Percentiles rank a stretch among this genome's conserved stretches.
These are phyloP conservation scores for Penicillium maclennaniae DNA, from an alignment of 495 filamentous ascomycete species.

Conservation along the genomic window DNA sequence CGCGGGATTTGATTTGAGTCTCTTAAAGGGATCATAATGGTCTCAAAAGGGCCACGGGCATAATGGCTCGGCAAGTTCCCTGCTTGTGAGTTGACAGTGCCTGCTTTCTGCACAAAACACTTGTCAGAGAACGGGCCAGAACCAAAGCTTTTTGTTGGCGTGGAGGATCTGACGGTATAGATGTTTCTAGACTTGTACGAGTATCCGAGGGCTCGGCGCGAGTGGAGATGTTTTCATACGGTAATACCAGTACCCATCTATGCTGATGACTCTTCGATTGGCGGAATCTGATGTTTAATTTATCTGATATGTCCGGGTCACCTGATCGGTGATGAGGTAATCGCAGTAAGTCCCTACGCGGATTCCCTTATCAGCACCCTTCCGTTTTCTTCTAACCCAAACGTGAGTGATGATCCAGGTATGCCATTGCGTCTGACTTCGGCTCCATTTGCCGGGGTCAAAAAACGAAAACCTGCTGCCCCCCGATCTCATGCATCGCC, in stretches of 20 bases:
- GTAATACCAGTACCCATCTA: conserved; percentile 18
- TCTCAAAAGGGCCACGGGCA: background rate
- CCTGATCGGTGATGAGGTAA: conserved; percentile 16
- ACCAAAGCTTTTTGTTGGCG: background rate
- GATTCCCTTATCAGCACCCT: background rate
- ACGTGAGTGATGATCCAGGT: conserved; percentile 10
- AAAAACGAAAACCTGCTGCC: conserved; percentile 33
- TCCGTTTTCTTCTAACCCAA: background rate
- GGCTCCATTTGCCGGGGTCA: conserved; percentile 42
- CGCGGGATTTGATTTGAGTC: background rate
- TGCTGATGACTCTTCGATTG: conserved; percentile 8
- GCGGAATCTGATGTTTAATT: too few species aligned
- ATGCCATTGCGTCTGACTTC: conserved; percentile 48
- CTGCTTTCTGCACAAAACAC: background rate
- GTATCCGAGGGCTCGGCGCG: background rate
- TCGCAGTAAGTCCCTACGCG: background rate
- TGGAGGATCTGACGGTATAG: conserved; percentile 1
- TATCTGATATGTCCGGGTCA: conserved; percentile 5
- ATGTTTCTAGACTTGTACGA: conserved; percentile 10
- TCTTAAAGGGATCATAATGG: too few species aligned
- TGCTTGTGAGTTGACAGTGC: background rate
- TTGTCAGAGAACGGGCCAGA: conserved; percentile 2
- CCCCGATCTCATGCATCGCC: conserved; percentile 37
- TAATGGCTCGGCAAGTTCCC: background rate
- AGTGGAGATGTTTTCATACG: conserved; percentile 4